phyloP scores from a whole-genome alignment of 495 filamentous ascomycete genomes.

The Hypoxylon rickii region DNA sequence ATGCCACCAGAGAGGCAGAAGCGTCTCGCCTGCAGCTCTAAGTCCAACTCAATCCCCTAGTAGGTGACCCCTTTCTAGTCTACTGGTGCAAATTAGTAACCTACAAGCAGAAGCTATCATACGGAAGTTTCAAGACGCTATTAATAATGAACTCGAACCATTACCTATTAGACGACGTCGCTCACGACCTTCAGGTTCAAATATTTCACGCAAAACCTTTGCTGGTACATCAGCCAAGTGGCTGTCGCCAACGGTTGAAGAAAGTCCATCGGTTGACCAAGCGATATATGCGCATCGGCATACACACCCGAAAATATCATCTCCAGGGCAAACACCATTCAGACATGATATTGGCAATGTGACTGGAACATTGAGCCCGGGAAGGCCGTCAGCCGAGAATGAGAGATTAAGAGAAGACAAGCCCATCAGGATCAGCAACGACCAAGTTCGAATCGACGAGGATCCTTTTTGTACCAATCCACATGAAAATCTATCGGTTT shows the following conservation, averaged over 20 bases:
- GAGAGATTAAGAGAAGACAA: not conserved
- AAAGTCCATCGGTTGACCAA: conserved; percentile 24
- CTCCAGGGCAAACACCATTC: not conserved
- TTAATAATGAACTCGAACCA: not conserved
- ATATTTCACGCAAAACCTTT: conserved; percentile 23
- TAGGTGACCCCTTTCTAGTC: not conserved
- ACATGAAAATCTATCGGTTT: not conserved
- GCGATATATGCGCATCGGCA: not conserved
- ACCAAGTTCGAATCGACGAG: not conserved
- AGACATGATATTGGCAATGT: not conserved
- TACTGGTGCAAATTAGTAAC: not conserved
- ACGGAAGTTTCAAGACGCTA: not conserved
- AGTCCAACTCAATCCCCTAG: conserved; percentile 39
- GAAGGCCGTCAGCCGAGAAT: not conserved
- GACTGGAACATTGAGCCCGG: not conserved
- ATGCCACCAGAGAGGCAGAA: not conserved
- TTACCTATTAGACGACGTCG: conserved; percentile 30
- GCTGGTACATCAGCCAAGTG: conserved; percentile 23
- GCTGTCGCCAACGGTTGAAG: conserved; percentile 43
- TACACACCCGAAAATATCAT: not conserved
- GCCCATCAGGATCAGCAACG: not conserved
- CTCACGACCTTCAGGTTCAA: conserved; percentile 29
- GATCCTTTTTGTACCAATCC: not conserved
- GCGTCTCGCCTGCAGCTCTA: conserved; percentile 31
- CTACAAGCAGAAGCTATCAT: conserved; percentile 8